phyloP scores from a whole-genome alignment of 208 protist genomes.

The Trichomonas gallinae region DNA sequence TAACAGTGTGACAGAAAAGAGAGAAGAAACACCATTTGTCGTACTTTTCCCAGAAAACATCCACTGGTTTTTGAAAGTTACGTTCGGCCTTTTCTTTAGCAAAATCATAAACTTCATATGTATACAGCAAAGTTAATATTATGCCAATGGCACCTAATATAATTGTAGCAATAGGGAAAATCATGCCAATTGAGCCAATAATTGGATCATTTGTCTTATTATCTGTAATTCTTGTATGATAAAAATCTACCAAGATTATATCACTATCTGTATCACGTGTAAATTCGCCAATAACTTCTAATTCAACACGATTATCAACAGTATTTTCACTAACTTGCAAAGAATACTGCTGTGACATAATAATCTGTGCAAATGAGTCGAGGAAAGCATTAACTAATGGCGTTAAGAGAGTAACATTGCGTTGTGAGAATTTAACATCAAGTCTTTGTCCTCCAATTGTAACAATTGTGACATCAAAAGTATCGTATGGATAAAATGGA shows the following conservation, averaged over 20 bases:
- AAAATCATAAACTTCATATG: neutral
- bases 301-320: neutral
- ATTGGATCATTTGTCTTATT: neutral
- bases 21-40: neutral
- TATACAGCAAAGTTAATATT: neutral
- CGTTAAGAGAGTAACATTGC: neutral
- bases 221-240: neutral
- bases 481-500: neutral
- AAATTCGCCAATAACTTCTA: neutral
- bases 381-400: neutral
- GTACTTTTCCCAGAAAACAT: neutral
- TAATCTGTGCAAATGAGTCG: neutral
- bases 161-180: neutral
- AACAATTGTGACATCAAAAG: neutral
- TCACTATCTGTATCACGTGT: neutral
- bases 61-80: neutral
- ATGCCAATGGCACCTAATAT: neutral
- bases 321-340: neutral
- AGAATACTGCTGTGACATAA: neutral
- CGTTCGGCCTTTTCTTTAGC: neutral
- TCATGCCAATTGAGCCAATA: neutral
- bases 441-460: neutral
- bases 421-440: neutral
- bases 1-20: neutral
- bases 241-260: neutral